Conservation (phyloP, 495 filamentous ascomycete species). For the Tetracladium marchalianum region DNA sequence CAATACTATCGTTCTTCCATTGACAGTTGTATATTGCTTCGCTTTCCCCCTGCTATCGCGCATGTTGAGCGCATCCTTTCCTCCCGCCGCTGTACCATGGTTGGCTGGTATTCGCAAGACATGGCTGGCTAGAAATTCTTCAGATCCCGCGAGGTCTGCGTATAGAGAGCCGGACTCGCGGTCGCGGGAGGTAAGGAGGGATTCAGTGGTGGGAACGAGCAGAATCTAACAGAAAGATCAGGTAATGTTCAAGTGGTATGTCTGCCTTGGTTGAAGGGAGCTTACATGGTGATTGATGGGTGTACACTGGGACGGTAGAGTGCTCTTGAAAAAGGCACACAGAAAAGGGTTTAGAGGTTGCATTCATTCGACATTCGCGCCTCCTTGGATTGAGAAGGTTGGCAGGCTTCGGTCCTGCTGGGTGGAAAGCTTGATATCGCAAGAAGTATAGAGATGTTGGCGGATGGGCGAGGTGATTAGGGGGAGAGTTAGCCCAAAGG, state of each 20-base stretch:
- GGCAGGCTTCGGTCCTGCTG: slow-evolving; percentile 15
- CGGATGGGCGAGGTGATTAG: neutral
- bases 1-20: slow-evolving; percentile 86
- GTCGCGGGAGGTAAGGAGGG: slow-evolving; percentile 80
- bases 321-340: slow-evolving; percentile 95
- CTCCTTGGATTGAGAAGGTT: slow-evolving; percentile 12
- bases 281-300: slow-evolving; percentile 82
- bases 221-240: slow-evolving; percentile 49
- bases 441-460: neutral
- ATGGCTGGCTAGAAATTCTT: slow-evolving; percentile 96
- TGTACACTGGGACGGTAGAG: slow-evolving; percentile 84
- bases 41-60: slow-evolving; percentile 89
- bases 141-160: slow-evolving; percentile 71
- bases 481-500: slow-evolving; percentile 1
- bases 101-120: slow-evolving; percentile 72
- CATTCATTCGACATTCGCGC: slow-evolving; percentile 58
- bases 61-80: slow-evolving; percentile 64
- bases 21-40: slow-evolving; percentile 83
- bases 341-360: slow-evolving; percentile 98
- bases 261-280: slow-evolving; percentile 5
- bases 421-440: slow-evolving; percentile 5
- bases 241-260: slow-evolving; percentile 5
- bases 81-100: slow-evolving; percentile 41
- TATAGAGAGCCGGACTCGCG: slow-evolving; percentile 70
- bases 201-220: slow-evolving; percentile 87